A percentile compares a stretch with the other conserved stretches of the same genome.
Evolutionary conservation across 2,329 filamentous ascomycete species (phyloP).

Genomic region (Botryotinia narcissicola): DNA sequence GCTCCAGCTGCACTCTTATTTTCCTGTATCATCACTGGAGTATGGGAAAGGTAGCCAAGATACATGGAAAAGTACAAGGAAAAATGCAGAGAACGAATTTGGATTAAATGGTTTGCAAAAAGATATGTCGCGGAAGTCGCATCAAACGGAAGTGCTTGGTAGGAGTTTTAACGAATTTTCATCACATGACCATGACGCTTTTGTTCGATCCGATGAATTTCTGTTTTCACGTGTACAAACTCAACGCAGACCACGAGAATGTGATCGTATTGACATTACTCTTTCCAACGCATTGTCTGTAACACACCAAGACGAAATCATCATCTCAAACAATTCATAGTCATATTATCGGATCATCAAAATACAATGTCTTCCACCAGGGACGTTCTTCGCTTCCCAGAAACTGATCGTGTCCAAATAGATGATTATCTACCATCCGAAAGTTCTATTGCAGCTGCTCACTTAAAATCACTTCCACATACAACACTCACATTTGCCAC

Average conservation of each 20-base stretch:
- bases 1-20: not conserved
- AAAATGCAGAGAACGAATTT: not conserved
- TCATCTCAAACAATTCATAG: not conserved
- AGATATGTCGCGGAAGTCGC: too few species aligned
- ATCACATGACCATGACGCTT: not conserved
- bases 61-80: not conserved
- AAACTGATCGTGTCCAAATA: not conserved
- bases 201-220: not conserved
- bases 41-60: not conserved
- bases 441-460: not conserved
- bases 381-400: conserved; percentile 9
- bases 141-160: not conserved
- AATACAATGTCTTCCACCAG: conserved; percentile 3
- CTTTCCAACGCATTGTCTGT: not conserved
- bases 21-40: not conserved
- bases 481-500: conserved; percentile 87
- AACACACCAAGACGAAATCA: not conserved
- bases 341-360: too few species aligned
- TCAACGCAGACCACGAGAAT: not conserved
- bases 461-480: conserved; percentile 40
- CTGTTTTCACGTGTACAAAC: not conserved
- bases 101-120: not conserved
- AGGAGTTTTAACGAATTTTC: not conserved
- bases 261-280: not conserved
- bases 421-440: conserved; percentile 17